Evolutionary conservation across 768 basidiomycete species (phyloP), one percentile per base, ranked within the genome.

Genomic region (Leccinum ochraceum): DNA sequence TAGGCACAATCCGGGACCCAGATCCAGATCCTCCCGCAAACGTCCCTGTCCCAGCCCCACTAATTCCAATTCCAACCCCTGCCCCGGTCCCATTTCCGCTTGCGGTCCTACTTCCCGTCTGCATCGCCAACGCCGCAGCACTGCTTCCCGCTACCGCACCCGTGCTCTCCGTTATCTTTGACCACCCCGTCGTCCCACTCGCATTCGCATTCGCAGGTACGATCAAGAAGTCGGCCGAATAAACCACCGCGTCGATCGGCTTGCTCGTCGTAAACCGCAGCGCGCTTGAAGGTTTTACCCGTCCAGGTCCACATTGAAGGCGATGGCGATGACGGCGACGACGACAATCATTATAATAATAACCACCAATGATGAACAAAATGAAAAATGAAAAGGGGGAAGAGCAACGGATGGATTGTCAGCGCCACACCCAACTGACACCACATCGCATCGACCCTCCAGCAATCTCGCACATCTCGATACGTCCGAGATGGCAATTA

Each of bases 181-280:
- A 51, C 39, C 34, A 54, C 42, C 53, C 34, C 32, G 60, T 66
- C 53, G 22, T 14, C 53, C 51, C 52, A 34, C 30, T 36, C 20
- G 54, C 63, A 39, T 69, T 66, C 30, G 65, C 59, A 53, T 69
- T 66, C 30, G 65, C 59, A 53, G 70, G 62, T 6, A 68, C 54
- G 49, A 86, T 80, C 42, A 62, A 65, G 58, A 88, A 88, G 62
- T 81, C 77, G 8, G 84, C 80, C 20, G 83, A 81, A 67, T 82
- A 87, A 24, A 83, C 65, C 1, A 75, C 75, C 26, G 60, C n/a
- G 5, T 60, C 34, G 13, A 52, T 57, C 14, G 75, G 76, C 3
- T 61, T 54, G 24, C 60, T 49, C 58, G 71, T 69, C 50, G 66
- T 63, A 51, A 80, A 80, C 39, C 70, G 72, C 22, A 80, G 62